Percentiles rank a stretch among this genome's conserved stretches.
Conservation (phyloP, 805 yeast species). For the Teunomyces kruisii region DNA sequence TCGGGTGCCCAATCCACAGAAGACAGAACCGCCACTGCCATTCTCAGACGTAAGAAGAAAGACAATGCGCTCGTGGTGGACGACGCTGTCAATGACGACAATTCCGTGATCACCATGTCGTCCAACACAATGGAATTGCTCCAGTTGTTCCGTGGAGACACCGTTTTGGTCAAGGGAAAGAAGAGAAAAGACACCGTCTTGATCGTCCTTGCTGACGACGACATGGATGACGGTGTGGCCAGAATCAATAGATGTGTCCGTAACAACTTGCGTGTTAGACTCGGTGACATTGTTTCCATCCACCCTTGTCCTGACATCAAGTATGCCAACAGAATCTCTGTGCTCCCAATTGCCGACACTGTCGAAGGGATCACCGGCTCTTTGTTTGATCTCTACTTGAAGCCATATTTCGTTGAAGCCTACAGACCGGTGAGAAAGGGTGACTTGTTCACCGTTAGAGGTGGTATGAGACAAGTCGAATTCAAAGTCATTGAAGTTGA, state of each 20-base stretch:
- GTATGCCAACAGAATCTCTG: constrained; percentile 92
- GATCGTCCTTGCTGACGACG: constrained; percentile 94
- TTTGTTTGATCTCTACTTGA: constrained; percentile 89
- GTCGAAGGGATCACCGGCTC: constrained; percentile 98
- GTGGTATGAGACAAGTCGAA: constrained; percentile 99
- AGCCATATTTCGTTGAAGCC: constrained; percentile 98
- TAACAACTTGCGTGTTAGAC: constrained; percentile 88
- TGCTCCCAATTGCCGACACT: constrained; percentile 95
- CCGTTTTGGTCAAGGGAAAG: constrained; percentile 95
- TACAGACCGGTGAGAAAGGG: constrained; percentile 98
- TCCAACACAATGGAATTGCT: constrained; percentile 93
- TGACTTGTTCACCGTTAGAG: constrained; percentile 93
- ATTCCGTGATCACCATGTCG: constrained; percentile 93
- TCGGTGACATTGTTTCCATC: constrained; percentile 88
- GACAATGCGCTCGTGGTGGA: constrained; percentile 93
- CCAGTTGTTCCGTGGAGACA: constrained; percentile 96
- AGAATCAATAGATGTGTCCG: constrained; percentile 94
- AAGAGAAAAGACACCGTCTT: constrained; percentile 96
- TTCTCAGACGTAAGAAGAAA: constrained; percentile 95
- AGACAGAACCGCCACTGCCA: constrained; percentile 91
- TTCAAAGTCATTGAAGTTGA: constrained; percentile 98
- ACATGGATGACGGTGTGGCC: constrained; percentile 92
- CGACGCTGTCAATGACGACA: constrained; percentile 96
- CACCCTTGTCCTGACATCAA: constrained; percentile 98
- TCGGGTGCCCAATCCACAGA: constrained; percentile 63